Base-by-base conservation (phyloP, 1,139 yeast genomes). In the Kazachstania sp. region DNA sequence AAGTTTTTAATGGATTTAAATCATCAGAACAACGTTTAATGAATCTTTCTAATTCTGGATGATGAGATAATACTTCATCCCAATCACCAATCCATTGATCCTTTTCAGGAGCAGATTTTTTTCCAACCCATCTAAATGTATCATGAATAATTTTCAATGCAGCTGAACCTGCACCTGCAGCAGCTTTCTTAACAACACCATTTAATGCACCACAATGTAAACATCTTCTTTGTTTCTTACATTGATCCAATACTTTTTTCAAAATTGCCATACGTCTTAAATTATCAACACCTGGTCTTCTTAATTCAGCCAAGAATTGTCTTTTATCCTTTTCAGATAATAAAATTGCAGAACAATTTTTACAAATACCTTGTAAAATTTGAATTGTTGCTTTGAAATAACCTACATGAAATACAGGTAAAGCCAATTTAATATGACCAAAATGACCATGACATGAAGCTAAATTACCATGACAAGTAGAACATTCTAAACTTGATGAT, bases 391-490 rank as follows among this genome's bases (percentile, higher is more conserved):
- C 83, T 65, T 90, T 92, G 74, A 94, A 92, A 65, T 88, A 94
- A 5, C 99, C 99, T 41, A 92, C 95, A 63, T 94, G 98, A 70
- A 92, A 94, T 16, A 90, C 97, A 2, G 99, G 99, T 44, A 94
- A 72, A 0, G 97, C 96, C 46, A 94, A 74, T 56, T 87, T 79
- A 54, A 94, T 79, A 62, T 94, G 95, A 39, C 99, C 99, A 65
- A 94, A 94, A 69, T 94, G 99, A 47, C 99, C 99, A 68, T 92
- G 97, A 65, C 99, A 94, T 1, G 95, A 79, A 0, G 96, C 96
- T 58, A 94, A 71, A 57, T 82, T 82, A 8, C 97, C 97, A 57
- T 81, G 88, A 69, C 99, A 94, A 0, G 97, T 94, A 15, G 78
- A 66, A 72, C 98, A 94, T 61, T 85, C 95, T 23, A 79, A 72